A percentile compares a stretch with the other conserved stretches of the same genome.
Evolutionary conservation across 768 basidiomycete genomes (phyloP).

Genomic region (Pluteus cervinus): DNA sequence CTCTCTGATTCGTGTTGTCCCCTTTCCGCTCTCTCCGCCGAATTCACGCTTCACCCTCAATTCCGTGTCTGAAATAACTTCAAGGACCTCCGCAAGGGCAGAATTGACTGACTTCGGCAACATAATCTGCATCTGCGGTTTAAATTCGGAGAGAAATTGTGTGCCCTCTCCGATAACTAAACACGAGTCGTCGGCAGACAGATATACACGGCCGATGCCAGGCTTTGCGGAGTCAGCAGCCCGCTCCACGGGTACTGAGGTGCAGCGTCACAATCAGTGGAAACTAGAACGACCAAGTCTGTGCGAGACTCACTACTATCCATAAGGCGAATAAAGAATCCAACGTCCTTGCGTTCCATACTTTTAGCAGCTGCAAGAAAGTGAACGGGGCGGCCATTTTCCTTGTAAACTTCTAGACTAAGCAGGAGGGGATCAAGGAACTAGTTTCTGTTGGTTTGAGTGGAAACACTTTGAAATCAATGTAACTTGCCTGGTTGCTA

Average conservation of each 20-base stretch:
- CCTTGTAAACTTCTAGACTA: constrained; percentile 78
- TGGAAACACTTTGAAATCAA: constrained; percentile 1
- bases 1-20: constrained; percentile 61
- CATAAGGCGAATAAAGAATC: constrained; percentile 78
- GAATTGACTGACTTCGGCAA: constrained; percentile 78
- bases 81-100: constrained; percentile 74
- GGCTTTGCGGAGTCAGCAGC: constrained; percentile 81
- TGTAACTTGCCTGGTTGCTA: constrained; percentile 67
- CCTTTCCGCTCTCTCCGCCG: constrained; percentile 73
- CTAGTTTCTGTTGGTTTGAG: constrained; percentile 30
- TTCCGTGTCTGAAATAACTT: constrained; percentile 85
- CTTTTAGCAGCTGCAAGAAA: constrained; percentile 89
- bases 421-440: constrained; percentile 90
- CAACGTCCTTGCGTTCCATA: constrained; percentile 73
- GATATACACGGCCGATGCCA: constrained; percentile 64
- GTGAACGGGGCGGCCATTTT: constrained; percentile 74
- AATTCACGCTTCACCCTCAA: constrained; percentile 84
- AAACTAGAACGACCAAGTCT: neutral
- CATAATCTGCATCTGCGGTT: constrained; percentile 79
- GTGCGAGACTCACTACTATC: constrained; percentile 76
- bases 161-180: constrained; percentile 82
- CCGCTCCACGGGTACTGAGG: constrained; percentile 83
- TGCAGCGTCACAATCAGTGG: constrained; percentile 7
- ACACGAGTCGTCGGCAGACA: constrained; percentile 74
- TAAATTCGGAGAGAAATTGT: constrained; percentile 65